A percentile compares a stretch with the other conserved stretches of the same genome.
phyloP scores from a whole-genome alignment of 2,329 filamentous ascomycete genomes.

The Drechslerella dactyloides region DNA sequence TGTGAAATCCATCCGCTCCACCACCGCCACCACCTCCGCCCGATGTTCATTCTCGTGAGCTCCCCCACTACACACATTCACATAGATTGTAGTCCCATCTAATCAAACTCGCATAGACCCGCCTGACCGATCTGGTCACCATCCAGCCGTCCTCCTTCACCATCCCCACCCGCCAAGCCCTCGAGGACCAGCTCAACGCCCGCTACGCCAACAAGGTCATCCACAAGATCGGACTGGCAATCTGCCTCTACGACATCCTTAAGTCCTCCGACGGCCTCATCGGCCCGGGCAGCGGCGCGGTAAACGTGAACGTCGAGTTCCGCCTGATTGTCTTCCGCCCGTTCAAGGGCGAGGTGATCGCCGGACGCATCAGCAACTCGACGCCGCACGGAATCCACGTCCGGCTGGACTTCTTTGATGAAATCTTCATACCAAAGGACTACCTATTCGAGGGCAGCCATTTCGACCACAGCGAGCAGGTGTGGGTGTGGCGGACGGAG shows the following conservation, averaged over 20 bases:
- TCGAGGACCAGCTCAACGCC: constrained; percentile 94
- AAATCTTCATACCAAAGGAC: constrained; percentile 64
- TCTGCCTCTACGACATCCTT: constrained; percentile 89
- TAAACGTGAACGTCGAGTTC: constrained; percentile 98
- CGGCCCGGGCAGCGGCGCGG: constrained; percentile 86
- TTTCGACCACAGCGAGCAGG: constrained; percentile 71
- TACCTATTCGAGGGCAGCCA: constrained; percentile 52
- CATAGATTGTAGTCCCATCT: background rate
- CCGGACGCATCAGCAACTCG: constrained; percentile 79
- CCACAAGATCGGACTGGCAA: constrained; percentile 90
- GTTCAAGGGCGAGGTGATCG: constrained; percentile 90
- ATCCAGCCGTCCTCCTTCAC: constrained; percentile 87
- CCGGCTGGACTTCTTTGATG: constrained; percentile 84
- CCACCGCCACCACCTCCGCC: background rate
- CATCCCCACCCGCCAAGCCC: constrained; percentile 79
- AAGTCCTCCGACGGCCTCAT: constrained; percentile 92
- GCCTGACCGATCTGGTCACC: constrained; percentile 91
- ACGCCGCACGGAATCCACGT: constrained; percentile 76
- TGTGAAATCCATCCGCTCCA: constrained; percentile 22
- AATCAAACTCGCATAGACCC: constrained; percentile 68
- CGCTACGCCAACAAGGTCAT: constrained; percentile 97
- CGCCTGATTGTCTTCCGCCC: constrained; percentile 91
- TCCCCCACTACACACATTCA: background rate
- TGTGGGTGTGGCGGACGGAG: constrained; percentile 82
- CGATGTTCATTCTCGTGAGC: constrained; percentile 51